phyloP scores from a whole-genome alignment of 1,284 basidiomycete species.

The Microbotryum intermedium region DNA sequence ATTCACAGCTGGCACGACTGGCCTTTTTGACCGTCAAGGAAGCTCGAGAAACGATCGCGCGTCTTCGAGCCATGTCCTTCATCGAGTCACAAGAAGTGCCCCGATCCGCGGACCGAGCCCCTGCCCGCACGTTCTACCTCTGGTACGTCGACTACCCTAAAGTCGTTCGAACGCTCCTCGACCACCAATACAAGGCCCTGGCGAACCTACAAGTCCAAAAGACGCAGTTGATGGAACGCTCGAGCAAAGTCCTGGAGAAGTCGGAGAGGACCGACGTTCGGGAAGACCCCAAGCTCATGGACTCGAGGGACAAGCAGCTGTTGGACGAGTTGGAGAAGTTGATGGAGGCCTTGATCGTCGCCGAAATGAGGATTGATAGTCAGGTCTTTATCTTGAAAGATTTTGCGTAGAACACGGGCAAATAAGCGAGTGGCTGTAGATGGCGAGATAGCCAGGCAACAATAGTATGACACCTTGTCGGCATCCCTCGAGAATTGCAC shows the following conservation, averaged over 20 bases:
- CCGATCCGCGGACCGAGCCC: constrained; percentile 74
- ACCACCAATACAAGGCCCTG: constrained; percentile 73
- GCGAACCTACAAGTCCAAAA: constrained; percentile 69
- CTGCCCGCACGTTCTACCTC: constrained; percentile 73
- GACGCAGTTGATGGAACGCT: constrained; percentile 57
- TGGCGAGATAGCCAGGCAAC: too few relatives aligned
- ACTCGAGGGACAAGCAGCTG: constrained; percentile 60
- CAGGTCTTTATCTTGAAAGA: constrained; percentile 29
- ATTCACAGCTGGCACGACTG: constrained; percentile 72
- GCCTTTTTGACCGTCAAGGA: constrained; percentile 87
- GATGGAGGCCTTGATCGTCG: constrained; percentile 58
- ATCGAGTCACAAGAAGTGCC: constrained; percentile 86
- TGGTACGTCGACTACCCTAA: constrained; percentile 80
- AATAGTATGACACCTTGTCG: too few relatives aligned
- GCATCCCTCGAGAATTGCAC: too few relatives aligned
- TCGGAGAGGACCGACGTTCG: constrained; percentile 69
- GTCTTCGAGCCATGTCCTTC: constrained; percentile 66
- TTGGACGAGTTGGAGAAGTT: constrained; percentile 47
- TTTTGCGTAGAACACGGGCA: constrained; percentile 2
- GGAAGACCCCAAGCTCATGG: constrained; percentile 54
- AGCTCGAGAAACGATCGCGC: constrained; percentile 68
- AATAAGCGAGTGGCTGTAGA: not conserved
- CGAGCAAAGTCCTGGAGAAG: constrained; percentile 60
- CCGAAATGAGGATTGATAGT: constrained; percentile 55
- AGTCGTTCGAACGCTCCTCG: constrained; percentile 65